Conservation (phyloP, 805 yeast species). For the Metschnikowia continentalis region DNA sequence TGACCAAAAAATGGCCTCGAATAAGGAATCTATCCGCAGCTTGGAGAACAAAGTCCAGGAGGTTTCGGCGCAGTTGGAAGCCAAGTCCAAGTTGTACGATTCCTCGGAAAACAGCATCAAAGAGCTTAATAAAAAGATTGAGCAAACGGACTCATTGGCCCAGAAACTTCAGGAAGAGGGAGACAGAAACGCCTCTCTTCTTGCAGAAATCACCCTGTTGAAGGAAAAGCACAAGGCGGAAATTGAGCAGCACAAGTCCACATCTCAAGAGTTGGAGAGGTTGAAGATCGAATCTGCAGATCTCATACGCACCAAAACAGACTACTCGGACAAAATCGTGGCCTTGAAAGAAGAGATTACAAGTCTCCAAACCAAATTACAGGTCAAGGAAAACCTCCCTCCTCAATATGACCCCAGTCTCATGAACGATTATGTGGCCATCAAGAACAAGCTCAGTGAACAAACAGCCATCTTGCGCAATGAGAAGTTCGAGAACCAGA, state of each 20-base stretch:
- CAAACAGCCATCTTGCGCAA: slow-evolving; percentile 45
- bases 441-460: slow-evolving; percentile 52
- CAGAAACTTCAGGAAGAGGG: slow-evolving; percentile 1
- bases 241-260: slow-evolving; percentile 7
- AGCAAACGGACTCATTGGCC: not conserved
- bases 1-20: not conserved
- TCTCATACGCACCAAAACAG: slow-evolving; percentile 20
- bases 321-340: slow-evolving; percentile 26
- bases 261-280: slow-evolving; percentile 11
- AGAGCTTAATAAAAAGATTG: not conserved
- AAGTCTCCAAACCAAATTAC: slow-evolving; percentile 19
- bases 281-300: slow-evolving; percentile 23
- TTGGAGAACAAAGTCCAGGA: not conserved
- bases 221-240: slow-evolving; percentile 7
- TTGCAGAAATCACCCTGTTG: slow-evolving; percentile 1
- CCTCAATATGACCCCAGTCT: slow-evolving; percentile 27
- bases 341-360: slow-evolving; percentile 22
- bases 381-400: slow-evolving; percentile 38
- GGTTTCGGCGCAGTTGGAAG: not conserved
- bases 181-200: not conserved
- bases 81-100: not conserved
- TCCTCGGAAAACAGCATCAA: slow-evolving; percentile 1
- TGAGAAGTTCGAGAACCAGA: slow-evolving; percentile 43
- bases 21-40: not conserved
- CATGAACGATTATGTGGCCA: slow-evolving; percentile 42